phyloP scores from a whole-genome alignment of 306 rosid genomes.

The Rubus idaeus region DNA sequence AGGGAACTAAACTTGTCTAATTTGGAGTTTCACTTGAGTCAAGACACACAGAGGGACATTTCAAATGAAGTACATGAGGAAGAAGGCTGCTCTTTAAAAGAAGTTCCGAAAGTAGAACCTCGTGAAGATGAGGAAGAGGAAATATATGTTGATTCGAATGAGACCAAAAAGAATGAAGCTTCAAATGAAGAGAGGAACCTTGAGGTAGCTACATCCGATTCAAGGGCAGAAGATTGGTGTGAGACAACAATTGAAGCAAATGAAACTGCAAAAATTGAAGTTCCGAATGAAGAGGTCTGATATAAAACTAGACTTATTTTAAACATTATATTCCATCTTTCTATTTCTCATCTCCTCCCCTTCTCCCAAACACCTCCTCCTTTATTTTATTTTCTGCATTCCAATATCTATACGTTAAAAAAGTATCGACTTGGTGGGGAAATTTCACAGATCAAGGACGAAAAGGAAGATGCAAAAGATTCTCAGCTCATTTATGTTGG shows the following conservation, averaged over 20 bases:
- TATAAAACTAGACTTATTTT: background rate
- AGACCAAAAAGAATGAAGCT: background rate
- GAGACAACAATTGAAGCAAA: conserved; percentile 24
- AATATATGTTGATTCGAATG: background rate
- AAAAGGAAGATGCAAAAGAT: conserved; percentile 10
- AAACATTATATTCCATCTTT: background rate
- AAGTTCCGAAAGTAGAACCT: no score
- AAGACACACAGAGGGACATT: background rate
- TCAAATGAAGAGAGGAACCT: conserved; percentile 16
- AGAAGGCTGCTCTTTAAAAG: no score
- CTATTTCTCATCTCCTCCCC: background rate
- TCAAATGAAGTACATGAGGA: no score
- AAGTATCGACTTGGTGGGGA: background rate
- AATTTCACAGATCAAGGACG: conserved; percentile 26
- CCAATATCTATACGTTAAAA: background rate
- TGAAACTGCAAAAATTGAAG: background rate
- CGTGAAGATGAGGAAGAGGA: no score
- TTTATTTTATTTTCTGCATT: background rate
- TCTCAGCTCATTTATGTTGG: background rate
- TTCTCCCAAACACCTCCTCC: background rate
- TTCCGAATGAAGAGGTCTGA: conserved; percentile 31
- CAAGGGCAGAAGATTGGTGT: conserved; percentile 10
- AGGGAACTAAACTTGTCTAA: conserved; percentile 17
- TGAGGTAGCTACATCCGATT: conserved; percentile 14
- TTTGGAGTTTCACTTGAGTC: background rate